Conservation (phyloP, 768 basidiomycete species). For the Mycena pura region DNA sequence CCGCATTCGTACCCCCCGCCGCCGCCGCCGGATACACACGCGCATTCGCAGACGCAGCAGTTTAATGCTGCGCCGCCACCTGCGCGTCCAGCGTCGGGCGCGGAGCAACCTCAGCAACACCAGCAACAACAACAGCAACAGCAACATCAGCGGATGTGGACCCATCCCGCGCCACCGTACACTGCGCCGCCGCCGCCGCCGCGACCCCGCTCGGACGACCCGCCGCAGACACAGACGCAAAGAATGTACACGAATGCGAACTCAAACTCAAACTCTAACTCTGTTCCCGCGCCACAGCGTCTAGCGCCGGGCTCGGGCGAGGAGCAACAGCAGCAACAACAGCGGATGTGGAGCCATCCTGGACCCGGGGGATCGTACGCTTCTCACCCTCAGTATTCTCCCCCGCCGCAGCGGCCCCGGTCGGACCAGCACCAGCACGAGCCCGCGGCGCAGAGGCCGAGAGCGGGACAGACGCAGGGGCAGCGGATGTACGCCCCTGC, state of each 20-base stretch:
- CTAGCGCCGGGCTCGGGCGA: too few relatives aligned
- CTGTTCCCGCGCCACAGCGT: too few relatives aligned
- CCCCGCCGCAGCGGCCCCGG: constrained; percentile 17
- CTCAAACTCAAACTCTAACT: too few relatives aligned
- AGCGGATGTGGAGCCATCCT: constrained; percentile 14
- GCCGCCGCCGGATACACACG: constrained; percentile 5
- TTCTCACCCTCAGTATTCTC: constrained; percentile 16
- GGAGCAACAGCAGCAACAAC: constrained; percentile 5
- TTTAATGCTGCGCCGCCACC: constrained; percentile 14
- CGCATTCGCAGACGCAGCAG: constrained; percentile 14
- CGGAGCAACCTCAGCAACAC: too few relatives aligned
- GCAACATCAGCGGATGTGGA: too few relatives aligned
- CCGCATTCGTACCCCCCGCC: constrained; percentile 22
- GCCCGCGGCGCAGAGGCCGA: constrained; percentile 14
- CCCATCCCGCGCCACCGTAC: too few relatives aligned
- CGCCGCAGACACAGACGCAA: too few relatives aligned
- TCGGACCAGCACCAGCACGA: constrained; percentile 19
- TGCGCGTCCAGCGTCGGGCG: constrained; percentile 14
- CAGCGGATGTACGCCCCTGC: constrained; percentile 14
- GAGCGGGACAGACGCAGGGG: constrained; percentile 17
- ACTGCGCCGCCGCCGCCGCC: background rate
- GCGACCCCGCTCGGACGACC: background rate
- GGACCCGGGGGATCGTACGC: too few relatives aligned
- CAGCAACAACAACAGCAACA: too few relatives aligned
- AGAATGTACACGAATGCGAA: too few relatives aligned